Evolutionary conservation across 1,284 basidiomycete species (phyloP).

Genomic region (Marasmius tenuissimus): DNA sequence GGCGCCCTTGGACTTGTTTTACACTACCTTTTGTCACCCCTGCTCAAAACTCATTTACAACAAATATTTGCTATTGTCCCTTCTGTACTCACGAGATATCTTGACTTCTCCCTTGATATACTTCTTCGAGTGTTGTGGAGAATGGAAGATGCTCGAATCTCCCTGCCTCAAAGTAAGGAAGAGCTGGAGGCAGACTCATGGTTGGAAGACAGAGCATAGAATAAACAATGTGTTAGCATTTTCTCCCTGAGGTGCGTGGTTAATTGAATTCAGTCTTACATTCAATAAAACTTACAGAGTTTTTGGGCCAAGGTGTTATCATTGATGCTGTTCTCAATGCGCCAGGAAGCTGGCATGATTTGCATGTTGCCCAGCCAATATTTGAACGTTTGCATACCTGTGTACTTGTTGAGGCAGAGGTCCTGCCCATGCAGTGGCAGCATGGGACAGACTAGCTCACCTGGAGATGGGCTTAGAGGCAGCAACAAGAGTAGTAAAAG

Average conservation of each 20-base stretch:
- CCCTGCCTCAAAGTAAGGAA: too few species aligned
- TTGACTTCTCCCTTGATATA: too few species aligned
- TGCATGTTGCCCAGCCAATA: slow-evolving; percentile 29
- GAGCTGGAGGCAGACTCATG: too few species aligned
- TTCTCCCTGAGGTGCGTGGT: slow-evolving; percentile 27
- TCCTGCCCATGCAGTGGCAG: too few species aligned
- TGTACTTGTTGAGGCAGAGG: too few species aligned
- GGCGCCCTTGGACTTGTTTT: slow-evolving; percentile 46
- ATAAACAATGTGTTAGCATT: too few species aligned
- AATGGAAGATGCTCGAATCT: too few species aligned
- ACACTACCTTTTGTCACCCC: slow-evolving; percentile 44
- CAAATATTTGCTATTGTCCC: slow-evolving; percentile 38
- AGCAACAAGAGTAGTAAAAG: too few species aligned
- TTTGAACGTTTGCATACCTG: slow-evolving; percentile 26
- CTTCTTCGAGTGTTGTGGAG: too few species aligned
- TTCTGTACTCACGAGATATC: slow-evolving; percentile 27
- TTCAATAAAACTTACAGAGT: slow-evolving; percentile 1
- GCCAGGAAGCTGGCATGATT: slow-evolving; percentile 44
- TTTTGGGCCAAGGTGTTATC: slow-evolving; percentile 26
- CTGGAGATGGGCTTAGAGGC: too few species aligned
- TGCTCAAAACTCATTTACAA: slow-evolving; percentile 34
- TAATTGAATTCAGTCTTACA: background rate
- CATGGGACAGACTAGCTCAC: too few species aligned
- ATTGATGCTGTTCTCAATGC: slow-evolving; percentile 30
- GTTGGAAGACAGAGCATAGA: too few species aligned